Evolutionary conservation across 768 basidiomycete species (phyloP).

Genomic region (Lactifluus pinguis): DNA sequence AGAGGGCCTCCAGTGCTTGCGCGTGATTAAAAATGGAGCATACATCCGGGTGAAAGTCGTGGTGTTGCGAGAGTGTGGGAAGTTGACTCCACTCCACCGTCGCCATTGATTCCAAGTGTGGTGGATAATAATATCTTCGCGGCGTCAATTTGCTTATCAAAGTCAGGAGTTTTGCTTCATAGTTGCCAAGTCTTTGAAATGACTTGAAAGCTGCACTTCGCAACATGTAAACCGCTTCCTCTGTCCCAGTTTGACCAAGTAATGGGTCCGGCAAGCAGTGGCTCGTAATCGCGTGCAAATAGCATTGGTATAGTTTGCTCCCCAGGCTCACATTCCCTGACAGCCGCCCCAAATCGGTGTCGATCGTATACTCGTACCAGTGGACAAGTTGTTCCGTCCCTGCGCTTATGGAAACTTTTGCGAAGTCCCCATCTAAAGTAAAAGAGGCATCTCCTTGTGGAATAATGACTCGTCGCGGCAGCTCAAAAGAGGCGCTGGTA

Average conservation of each 20-base stretch:
- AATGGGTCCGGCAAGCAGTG: conserved; percentile 36
- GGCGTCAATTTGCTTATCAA: neutral
- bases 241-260: conserved; percentile 35
- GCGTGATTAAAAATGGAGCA: neutral
- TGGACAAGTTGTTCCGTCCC: neutral
- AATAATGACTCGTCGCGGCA: neutral
- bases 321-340: conserved; percentile 23
- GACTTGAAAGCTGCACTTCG: conserved; percentile 31
- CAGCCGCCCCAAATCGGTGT: conserved; percentile 26
- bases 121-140: neutral
- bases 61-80: neutral
- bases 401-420: neutral
- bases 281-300: conserved; percentile 40
- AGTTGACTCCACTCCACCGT: neutral
- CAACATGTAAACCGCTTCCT: conserved; percentile 36
- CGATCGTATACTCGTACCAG: conserved; percentile 26
- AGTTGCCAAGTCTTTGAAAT: conserved; percentile 28
- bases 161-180: neutral
- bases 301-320: conserved; percentile 30
- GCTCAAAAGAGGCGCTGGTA: neutral
- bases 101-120: neutral
- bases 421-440: neutral
- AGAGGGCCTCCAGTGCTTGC: neutral
- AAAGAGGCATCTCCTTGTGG: neutral
- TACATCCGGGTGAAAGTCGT: neutral